Conservation (phyloP, 306 rosid species). For the Aeschynomene evenia region DNA sequence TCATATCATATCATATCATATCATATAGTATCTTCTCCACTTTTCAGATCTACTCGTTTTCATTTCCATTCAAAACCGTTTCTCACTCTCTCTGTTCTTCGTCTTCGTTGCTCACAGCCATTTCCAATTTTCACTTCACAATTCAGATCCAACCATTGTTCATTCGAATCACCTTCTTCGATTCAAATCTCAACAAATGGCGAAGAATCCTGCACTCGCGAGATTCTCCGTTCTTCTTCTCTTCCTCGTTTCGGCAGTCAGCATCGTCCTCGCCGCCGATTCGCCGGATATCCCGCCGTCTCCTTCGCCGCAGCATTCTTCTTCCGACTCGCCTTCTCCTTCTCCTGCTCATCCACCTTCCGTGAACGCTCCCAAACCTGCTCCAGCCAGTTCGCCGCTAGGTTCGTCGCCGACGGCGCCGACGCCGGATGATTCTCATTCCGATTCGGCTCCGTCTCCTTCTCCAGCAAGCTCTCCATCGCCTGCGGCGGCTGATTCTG, state of each 20-base stretch:
- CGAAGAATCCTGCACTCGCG: constrained; percentile 26
- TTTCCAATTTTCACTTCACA: constrained; percentile 4
- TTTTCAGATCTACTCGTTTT: constrained; percentile 42
- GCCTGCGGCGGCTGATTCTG: constrained; percentile 13
- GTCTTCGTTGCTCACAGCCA: background rate
- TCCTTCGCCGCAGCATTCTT: constrained; percentile 24
- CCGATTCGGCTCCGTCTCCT: constrained; percentile 38
- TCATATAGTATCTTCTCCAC: background rate
- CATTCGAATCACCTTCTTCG: background rate
- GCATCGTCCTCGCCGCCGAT: constrained; percentile 27
- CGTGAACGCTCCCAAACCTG: background rate
- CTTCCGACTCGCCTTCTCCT: constrained; percentile 26
- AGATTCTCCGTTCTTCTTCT: constrained; percentile 25
- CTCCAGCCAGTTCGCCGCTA: constrained; percentile 32
- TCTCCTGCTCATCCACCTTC: constrained; percentile 37
- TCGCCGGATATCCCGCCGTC: constrained; percentile 38
- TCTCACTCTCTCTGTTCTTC: background rate
- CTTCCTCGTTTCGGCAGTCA: constrained; percentile 32
- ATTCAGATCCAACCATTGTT: constrained; percentile 43
- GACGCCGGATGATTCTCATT: background rate
- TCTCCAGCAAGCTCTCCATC: constrained; percentile 23
- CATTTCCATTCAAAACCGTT: constrained; percentile 30
- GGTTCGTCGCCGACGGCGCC: constrained; percentile 13
- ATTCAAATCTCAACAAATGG: constrained; percentile 51
- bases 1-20: background rate